Conservation (phyloP, 148 eudicot genomes). For the Heliosperma pusillum region DNA sequence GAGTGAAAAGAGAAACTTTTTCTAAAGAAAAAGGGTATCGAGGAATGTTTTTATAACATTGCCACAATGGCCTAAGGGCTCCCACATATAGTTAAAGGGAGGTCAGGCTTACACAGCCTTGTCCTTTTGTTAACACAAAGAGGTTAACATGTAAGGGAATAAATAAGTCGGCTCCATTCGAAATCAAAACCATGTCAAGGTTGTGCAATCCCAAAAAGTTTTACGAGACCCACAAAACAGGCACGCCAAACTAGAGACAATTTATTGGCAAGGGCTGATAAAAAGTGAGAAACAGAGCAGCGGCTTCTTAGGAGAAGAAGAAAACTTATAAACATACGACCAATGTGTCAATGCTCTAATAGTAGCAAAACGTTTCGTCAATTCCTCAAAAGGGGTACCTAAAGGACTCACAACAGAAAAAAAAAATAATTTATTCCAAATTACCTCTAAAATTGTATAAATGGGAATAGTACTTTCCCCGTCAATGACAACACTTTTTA, state of each 20-base stretch:
- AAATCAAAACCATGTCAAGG: not conserved
- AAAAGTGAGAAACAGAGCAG: not conserved
- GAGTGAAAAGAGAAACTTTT: not conserved
- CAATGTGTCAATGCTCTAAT: not conserved
- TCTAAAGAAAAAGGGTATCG: not conserved
- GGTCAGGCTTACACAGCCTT: not conserved
- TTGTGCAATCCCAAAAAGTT: not conserved
- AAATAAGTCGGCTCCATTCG: not conserved
- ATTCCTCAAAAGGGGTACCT: not conserved
- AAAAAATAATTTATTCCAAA: not conserved
- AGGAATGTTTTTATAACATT: not conserved
- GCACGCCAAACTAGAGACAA: not conserved
- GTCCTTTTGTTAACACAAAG: not conserved
- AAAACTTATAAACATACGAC: not conserved
- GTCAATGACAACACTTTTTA: constrained; percentile 84
- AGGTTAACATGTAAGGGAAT: not conserved
- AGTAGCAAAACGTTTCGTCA: not conserved
- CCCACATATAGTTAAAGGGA: not conserved
- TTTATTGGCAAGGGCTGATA: not conserved
- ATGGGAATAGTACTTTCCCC: constrained; percentile 84
- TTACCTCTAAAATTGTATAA: constrained; percentile 92
- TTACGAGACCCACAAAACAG: not conserved
- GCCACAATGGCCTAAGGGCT: not conserved
- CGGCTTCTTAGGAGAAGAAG: not conserved
- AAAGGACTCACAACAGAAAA: not conserved